phyloP scores from a whole-genome alignment of 179 eudicot species.

The Beta corolliflora region DNA sequence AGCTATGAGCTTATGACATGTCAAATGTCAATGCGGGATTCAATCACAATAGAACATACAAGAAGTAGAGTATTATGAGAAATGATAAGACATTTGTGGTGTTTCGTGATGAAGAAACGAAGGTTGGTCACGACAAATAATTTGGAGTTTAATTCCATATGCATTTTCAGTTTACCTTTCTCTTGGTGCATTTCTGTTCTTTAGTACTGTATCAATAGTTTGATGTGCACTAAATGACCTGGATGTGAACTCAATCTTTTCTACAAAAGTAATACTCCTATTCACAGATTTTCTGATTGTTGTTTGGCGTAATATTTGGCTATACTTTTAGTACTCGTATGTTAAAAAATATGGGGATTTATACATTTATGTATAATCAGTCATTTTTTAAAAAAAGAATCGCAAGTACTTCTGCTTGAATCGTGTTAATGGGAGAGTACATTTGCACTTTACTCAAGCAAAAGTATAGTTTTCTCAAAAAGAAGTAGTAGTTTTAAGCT shows the following conservation, averaged over 20 bases:
- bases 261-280: not conserved
- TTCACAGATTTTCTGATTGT: not conserved
- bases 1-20: not conserved
- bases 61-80: not conserved
- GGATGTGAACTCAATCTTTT: not conserved
- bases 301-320: not conserved
- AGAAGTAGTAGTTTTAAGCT: rapidly evolving
- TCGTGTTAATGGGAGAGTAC: not conserved
- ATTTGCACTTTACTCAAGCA: not conserved
- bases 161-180: not conserved
- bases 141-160: not conserved
- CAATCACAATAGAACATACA: not conserved
- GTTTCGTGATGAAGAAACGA: not conserved
- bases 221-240: not conserved
- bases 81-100: not conserved
- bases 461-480: not conserved
- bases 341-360: not conserved
- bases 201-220: not conserved
- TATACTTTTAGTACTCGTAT: not conserved
- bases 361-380: not conserved
- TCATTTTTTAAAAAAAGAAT: not conserved
- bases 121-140: not conserved
- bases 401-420: not conserved
- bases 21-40: not conserved
- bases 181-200: not conserved